Evolutionary conservation across 208 protist genomes (phyloP).

Genomic region (Wallacemonas sp.): DNA sequence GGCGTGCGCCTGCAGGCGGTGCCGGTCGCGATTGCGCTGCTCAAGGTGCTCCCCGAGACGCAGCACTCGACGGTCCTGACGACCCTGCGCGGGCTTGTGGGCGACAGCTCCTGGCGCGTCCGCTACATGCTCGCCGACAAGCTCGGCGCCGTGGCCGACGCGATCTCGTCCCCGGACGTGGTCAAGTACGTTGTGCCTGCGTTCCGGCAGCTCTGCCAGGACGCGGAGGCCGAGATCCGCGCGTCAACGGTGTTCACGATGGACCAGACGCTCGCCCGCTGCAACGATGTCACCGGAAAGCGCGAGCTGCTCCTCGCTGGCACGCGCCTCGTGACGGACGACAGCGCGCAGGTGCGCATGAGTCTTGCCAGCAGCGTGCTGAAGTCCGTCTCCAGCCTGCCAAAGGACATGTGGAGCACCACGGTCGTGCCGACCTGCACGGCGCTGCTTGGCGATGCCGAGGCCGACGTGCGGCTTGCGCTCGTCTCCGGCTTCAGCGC

Average conservation of each 20-base stretch:
- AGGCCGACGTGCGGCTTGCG: conserved; percentile 84
- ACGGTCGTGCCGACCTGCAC: conserved; percentile 81
- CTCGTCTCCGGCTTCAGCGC: conserved; percentile 85
- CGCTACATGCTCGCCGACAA: conserved; percentile 98
- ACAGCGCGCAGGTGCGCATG: conserved; percentile 79
- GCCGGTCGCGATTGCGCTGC: conserved; percentile 88
- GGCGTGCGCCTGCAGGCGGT: conserved; percentile 96
- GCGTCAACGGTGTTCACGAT: conserved; percentile 87
- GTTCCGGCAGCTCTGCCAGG: conserved; percentile 77
- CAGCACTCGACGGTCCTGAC: conserved; percentile 86
- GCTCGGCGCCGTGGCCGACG: conserved; percentile 75
- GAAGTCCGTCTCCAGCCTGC: conserved; percentile 73
- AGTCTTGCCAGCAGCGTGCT: conserved; percentile 84
- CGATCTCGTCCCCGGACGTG: conserved; percentile 63
- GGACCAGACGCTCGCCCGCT: conserved; percentile 59
- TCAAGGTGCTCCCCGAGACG: conserved; percentile 76
- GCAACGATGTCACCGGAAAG: conserved; percentile 53
- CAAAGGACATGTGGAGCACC: conserved; percentile 72
- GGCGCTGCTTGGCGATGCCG: conserved; percentile 69
- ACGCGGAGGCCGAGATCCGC: conserved; percentile 84
- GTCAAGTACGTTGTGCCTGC: conserved; percentile 65
- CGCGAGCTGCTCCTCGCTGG: conserved; percentile 75
- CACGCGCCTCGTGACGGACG: conserved; percentile 71
- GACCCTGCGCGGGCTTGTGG: conserved; percentile 61
- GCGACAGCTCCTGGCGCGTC: conserved; percentile 97